Evolutionary conservation across 1,139 yeast genomes (phyloP).

Genomic region (Blastobotrys raffinosifermentans): DNA sequence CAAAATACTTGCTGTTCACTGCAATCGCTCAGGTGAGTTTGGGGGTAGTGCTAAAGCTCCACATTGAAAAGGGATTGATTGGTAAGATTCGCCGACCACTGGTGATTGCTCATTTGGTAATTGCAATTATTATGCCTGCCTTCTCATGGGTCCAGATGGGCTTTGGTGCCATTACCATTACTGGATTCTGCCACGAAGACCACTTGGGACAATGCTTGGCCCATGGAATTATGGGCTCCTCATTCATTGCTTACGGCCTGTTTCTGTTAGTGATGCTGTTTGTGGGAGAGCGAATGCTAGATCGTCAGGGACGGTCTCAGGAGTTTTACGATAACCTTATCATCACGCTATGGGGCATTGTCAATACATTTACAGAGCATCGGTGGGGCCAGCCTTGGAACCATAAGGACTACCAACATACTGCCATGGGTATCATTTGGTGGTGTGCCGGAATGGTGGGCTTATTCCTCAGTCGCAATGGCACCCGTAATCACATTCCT

Average conservation of each 20-base stretch:
- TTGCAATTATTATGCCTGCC: slow-evolving; percentile 37
- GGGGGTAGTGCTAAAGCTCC: slow-evolving; percentile 34
- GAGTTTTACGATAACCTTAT: slow-evolving; percentile 78
- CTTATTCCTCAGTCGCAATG: slow-evolving; percentile 50
- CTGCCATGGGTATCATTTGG: slow-evolving; percentile 95
- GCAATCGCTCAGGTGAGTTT: slow-evolving; percentile 28
- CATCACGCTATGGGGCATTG: slow-evolving; percentile 85
- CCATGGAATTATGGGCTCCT: slow-evolving; percentile 93
- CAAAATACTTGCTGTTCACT: slow-evolving; percentile 27
- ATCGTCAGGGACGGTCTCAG: slow-evolving; percentile 52
- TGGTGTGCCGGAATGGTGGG: slow-evolving; percentile 93
- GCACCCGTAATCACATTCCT: slow-evolving; percentile 67
- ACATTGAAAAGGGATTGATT: slow-evolving; percentile 31
- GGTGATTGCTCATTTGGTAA: slow-evolving; percentile 31
- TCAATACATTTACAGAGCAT: slow-evolving; percentile 93
- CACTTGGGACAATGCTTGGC: slow-evolving; percentile 93
- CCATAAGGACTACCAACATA: slow-evolving; percentile 82
- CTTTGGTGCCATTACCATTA: slow-evolving; percentile 74
- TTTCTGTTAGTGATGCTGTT: slow-evolving; percentile 58
- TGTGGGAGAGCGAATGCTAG: slow-evolving; percentile 38
- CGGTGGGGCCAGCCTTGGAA: slow-evolving; percentile 93
- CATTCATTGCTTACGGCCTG: slow-evolving; percentile 76
- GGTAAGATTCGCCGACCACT: slow-evolving; percentile 29
- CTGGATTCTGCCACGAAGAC: slow-evolving; percentile 73
- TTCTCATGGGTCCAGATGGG: slow-evolving; percentile 61